These are phyloP conservation scores for Hortiboletus flavorubellus DNA, from an alignment of 768 basidiomycete species.

Conservation along the genomic window DNA sequence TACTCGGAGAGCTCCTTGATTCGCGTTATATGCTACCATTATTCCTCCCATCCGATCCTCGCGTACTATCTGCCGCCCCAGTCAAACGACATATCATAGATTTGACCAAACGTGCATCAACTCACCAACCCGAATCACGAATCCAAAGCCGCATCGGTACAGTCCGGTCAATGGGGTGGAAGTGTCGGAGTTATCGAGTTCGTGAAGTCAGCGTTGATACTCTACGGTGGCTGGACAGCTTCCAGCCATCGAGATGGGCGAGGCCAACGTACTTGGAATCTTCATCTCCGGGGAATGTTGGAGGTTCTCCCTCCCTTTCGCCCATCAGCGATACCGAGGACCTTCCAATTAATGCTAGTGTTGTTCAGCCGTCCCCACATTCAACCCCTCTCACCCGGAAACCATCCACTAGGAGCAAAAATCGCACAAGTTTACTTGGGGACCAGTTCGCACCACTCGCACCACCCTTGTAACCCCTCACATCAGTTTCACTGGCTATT, in stretches of 20 bases:
- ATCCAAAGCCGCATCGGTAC: slow-evolving; percentile 40
- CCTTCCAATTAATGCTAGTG: slow-evolving; percentile 38
- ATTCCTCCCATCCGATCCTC: slow-evolving; percentile 76
- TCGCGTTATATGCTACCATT: slow-evolving; percentile 91
- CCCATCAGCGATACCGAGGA: slow-evolving; percentile 32
- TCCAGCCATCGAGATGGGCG: slow-evolving; percentile 54
- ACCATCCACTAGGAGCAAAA: slow-evolving; percentile 57
- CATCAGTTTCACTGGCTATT: background rate
- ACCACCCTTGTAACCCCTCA: slow-evolving; percentile 12
- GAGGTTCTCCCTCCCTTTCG: slow-evolving; percentile 24
- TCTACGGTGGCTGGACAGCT: slow-evolving; percentile 70
- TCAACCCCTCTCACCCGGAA: slow-evolving; percentile 64
- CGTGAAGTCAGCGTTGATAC: slow-evolving; percentile 58
- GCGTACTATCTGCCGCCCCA: slow-evolving; percentile 69
- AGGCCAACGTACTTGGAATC: slow-evolving; percentile 35
- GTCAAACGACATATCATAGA: slow-evolving; percentile 34
- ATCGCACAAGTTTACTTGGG: slow-evolving; percentile 44
- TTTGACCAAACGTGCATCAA: slow-evolving; percentile 11
- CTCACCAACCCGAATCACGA: slow-evolving; percentile 31
- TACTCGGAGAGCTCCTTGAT: slow-evolving; percentile 87
- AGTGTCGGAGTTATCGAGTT: slow-evolving; percentile 53
- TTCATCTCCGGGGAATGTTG: slow-evolving; percentile 33
- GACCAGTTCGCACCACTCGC: slow-evolving; percentile 25
- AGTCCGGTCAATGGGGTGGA: slow-evolving; percentile 52
- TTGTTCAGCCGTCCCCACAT: slow-evolving; percentile 18